Base-by-base conservation (phyloP, 2,329 filamentous ascomycete species). In the Colletotrichum zoysiae region DNA sequence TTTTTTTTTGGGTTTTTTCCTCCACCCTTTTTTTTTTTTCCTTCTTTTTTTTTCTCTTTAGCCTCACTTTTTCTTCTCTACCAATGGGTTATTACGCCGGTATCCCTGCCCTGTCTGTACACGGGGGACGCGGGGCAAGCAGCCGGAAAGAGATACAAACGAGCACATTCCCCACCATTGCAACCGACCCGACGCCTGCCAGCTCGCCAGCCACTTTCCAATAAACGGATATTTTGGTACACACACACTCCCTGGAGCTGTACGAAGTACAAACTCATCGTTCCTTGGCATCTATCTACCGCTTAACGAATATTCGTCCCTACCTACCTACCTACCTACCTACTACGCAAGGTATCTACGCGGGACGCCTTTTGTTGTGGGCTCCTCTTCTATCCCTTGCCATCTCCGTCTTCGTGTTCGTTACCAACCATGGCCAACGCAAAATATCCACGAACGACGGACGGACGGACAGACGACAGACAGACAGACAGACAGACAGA, bases 371-470 rank as follows among this genome's bases (percentile, higher is more conserved):
- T 35, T 16, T 2, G 18, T 35, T 40, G 55, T 58, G 55, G 35
- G 14, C 23, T 23, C 23, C 5, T 11, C 18, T 14, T 42, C 12
- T 48, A 6, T 40, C n/a, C 35, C 33, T 58, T 18, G 35, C 56
- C n/a, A 58, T 58, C 35, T 58, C 56, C 6, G n/a, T 40, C 33
- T 23, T 58, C 56, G 56, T 58, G 56, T 58, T 58, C 56, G 56
- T 42, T 58, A 58, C 35, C 56, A 26, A 35, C 56, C 51, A 35
- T 35, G 6, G 51, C 30, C 44, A 48, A 48, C 44, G 14, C 20
- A n/a, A n/a, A 9, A n/a, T 8, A 48, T 11, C 44, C 20, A 48
- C 12, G 44, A 20, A 48, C 3, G 9, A 48, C 20, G n/a, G 35
- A 35, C 9, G 9, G 33, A 35, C 7, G 3, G 26, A 26, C 26